Evolutionary conservation across 2,329 filamentous ascomycete genomes (phyloP).

Genomic region (Colletotrichum sp.): DNA sequence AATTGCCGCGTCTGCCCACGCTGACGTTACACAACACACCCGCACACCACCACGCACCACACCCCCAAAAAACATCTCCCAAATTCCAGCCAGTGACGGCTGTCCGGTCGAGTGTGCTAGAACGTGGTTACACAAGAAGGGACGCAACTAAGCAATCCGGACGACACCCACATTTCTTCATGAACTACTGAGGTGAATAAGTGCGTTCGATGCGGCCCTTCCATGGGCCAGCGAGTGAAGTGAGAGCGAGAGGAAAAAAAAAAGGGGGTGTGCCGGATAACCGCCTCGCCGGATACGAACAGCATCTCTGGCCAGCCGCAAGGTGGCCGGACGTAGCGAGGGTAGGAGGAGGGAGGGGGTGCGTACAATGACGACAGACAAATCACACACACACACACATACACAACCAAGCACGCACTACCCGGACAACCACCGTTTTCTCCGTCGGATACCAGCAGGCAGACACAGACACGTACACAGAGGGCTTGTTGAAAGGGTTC

Average conservation of each 20-base stretch:
- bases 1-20: constrained; percentile 14
- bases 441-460: background rate
- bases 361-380: background rate
- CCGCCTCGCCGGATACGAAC: background rate
- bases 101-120: background rate
- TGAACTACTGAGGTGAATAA: background rate
- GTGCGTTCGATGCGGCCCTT: background rate
- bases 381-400: background rate
- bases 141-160: background rate
- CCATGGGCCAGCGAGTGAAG: background rate
- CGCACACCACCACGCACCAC: background rate
- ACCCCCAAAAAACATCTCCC: background rate
- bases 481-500: background rate
- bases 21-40: constrained; percentile 1
- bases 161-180: background rate
- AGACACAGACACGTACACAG: background rate
- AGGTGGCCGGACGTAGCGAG: background rate
- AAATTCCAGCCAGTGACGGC: background rate
- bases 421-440: background rate
- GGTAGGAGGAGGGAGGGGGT: background rate
- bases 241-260: background rate
- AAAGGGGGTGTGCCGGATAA: background rate
- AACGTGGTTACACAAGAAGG: background rate
- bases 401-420: background rate
- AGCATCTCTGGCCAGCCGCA: background rate